Conservation (phyloP, 345 rosid genomes). For the Syzygium jambos region DNA sequence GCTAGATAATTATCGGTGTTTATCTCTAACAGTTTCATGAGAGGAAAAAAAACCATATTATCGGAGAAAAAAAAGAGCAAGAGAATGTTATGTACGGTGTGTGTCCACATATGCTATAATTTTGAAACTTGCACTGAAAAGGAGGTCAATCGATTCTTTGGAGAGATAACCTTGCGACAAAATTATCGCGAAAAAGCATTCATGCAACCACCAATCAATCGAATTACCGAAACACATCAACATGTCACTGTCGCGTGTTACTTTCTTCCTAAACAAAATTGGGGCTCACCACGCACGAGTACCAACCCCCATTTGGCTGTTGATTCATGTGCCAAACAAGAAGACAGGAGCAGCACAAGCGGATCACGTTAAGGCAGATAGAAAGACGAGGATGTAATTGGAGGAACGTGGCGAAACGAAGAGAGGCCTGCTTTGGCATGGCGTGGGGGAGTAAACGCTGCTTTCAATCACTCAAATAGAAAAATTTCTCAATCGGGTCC, state of each 20-base stretch:
- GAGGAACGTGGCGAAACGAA: not conserved
- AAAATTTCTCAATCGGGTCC: not conserved
- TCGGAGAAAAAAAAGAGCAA: not conserved
- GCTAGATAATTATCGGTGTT: not conserved
- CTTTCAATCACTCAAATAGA: not conserved
- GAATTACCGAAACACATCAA: not conserved
- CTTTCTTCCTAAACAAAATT: not conserved
- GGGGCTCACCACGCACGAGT: not conserved
- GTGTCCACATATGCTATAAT: not conserved
- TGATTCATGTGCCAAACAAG: not conserved
- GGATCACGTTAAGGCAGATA: not conserved
- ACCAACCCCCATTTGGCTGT: not conserved
- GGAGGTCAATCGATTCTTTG: not conserved
- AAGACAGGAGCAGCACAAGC: not conserved
- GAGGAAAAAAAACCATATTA: not conserved
- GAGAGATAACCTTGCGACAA: not conserved
- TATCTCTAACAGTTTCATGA: not conserved
- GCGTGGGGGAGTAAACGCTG: not conserved
- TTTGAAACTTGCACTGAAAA: not conserved
- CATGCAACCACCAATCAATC: not conserved
- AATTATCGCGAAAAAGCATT: not conserved
- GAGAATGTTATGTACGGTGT: too few species aligned
- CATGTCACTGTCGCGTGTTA: not conserved
- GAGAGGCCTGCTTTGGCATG: not conserved
- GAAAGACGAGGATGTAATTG: not conserved